Conservation (phyloP, 441 rosid genomes). For the Populus hybrid region DNA sequence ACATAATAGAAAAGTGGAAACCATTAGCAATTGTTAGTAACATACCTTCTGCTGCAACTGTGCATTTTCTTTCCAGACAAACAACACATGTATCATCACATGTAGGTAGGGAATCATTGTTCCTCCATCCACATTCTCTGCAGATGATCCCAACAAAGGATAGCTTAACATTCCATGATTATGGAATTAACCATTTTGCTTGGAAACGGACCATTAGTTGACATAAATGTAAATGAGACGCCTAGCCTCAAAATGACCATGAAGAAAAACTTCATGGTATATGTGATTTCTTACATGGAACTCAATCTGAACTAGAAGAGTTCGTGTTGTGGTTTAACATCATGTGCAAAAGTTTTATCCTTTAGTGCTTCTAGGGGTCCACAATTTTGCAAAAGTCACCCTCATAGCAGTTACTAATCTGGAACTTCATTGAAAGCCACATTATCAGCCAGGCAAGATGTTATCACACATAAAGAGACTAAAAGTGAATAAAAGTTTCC, state of each 20-base stretch:
- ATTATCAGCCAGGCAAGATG: background rate
- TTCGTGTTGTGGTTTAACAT: background rate
- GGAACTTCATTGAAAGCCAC: background rate
- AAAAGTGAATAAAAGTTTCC: background rate
- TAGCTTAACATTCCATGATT: background rate
- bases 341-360: background rate
- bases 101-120: conserved; percentile 37
- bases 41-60: conserved; percentile 82
- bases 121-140: conserved; percentile 97
- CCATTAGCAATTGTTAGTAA: background rate
- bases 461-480: background rate
- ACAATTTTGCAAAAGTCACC: background rate
- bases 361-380: background rate
- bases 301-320: background rate
- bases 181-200: background rate
- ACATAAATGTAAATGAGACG: background rate
- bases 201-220: background rate
- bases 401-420: background rate
- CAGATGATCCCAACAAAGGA: conserved; percentile 17
- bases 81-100: conserved; percentile 81
- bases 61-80: conserved; percentile 79
- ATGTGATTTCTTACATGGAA: background rate
- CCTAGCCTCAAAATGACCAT: background rate
- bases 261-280: background rate
- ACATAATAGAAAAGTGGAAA: background rate